Base-by-base conservation (phyloP, 2,329 filamentous ascomycete genomes). In the Aureobasidium sp. region DNA sequence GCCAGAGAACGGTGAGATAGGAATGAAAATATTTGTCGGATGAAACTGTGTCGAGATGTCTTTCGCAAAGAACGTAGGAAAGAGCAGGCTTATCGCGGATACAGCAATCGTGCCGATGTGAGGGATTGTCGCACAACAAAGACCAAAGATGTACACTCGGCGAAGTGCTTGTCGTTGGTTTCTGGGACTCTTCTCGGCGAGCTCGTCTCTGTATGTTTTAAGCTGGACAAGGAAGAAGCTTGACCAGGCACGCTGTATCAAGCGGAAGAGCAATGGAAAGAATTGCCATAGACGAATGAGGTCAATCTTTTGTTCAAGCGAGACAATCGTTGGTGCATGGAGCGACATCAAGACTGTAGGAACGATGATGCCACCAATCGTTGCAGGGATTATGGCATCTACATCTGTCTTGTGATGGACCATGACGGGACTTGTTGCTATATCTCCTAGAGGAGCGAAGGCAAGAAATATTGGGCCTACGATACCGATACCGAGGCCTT, bases 281-380 rank as follows among this genome's bases (percentile, higher is more conserved):
- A 56, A 55, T 13, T 62, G 60, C 60, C 60, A 62, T 9, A 62
- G 51, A 12, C 60, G 48, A 13, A 62, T 39, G 26, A 56, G 26
- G 23, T 55, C 39, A 13, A 56, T 15, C 29, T 62, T 62, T 13
- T 47, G 41, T 15, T 55, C 32, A 1, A 55, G 13, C 12, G 50
- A 47, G 29, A 62, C 7, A 3, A 36, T 20, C 9, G 60, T 55
- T 15, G 60, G 60, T 6, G 41, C 41, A 41, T 62, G 60, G 32
- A 62, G 60, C 15, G 60, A 62, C 60, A 62, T 62, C 26, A 62
- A 15, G 3, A 62, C 27, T 13, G 60, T 62, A 20, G 60, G 60
- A 32, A 62, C 23, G 27, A 62, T 55, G 29, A 62, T 20, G 4
- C 50, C 60, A 0, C 17, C 39, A n/a, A 62, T 41, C 15, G 42